A percentile compares a stretch with the other conserved stretches of the same genome.
These are phyloP conservation scores for Mycena belliarum DNA, from an alignment of 768 basidiomycete species.

Conservation along the genomic window DNA sequence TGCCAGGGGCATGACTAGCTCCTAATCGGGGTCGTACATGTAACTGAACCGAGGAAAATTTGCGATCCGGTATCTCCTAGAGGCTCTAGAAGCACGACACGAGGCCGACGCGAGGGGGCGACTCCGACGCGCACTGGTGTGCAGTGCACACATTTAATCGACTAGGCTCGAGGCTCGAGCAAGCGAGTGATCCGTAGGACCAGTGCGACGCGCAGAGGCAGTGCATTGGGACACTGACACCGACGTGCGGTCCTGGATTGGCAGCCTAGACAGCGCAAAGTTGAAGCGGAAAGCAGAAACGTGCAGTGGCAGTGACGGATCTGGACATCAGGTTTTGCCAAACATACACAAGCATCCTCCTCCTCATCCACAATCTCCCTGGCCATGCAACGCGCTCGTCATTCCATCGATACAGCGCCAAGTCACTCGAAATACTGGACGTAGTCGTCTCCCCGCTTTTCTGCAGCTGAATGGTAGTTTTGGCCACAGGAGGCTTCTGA, in stretches of 20 bases:
- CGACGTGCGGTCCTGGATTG: constrained; percentile 8
- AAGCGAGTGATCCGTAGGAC: neutral
- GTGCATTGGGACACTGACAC: neutral
- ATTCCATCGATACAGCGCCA: no score
- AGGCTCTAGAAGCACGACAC: neutral
- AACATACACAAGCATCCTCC: neutral
- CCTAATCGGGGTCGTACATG: neutral
- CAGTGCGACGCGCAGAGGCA: constrained; percentile 2
- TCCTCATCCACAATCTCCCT: no score
- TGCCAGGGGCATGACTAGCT: neutral
- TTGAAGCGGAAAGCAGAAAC: neutral
- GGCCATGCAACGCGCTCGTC: no score
- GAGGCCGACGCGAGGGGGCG: neutral
- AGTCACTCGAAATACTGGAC: no score
- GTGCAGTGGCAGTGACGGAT: neutral
- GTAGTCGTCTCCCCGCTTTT: no score
- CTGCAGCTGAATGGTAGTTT: no score
- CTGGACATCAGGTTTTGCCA: neutral
- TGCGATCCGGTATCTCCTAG: neutral
- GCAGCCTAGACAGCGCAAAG: neutral
- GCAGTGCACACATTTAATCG: neutral
- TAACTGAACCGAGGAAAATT: neutral
- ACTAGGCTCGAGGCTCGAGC: neutral
- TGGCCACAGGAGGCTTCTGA: no score
- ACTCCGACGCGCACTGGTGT: no score